Percentiles rank a stretch among this genome's conserved stretches.
Evolutionary conservation across 2,329 filamentous ascomycete species (phyloP).

Genomic region (Cytospora chrysosperma): DNA sequence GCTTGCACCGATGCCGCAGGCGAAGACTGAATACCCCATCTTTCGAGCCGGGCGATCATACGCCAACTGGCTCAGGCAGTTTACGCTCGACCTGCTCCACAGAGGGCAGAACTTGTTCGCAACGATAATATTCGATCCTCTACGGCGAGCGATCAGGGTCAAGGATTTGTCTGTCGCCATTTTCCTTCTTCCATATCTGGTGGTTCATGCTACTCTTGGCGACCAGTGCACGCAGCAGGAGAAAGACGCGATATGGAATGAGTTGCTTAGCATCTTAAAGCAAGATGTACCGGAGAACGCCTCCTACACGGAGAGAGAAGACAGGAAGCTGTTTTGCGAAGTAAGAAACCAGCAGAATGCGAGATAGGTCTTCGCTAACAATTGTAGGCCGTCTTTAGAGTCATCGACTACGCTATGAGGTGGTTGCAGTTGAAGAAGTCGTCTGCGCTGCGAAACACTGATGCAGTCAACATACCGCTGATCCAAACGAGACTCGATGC

Average conservation of each 20-base stretch:
- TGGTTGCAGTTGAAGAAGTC: slow-evolving; percentile 80
- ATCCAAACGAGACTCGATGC: slow-evolving; percentile 53
- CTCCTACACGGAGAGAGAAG: slow-evolving; percentile 64
- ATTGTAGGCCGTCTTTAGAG: slow-evolving; percentile 75
- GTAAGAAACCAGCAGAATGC: slow-evolving; percentile 45
- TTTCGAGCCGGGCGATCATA: slow-evolving; percentile 70
- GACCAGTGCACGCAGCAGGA: slow-evolving; percentile 60
- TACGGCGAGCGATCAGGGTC: slow-evolving; percentile 78
- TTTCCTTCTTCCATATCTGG: slow-evolving; percentile 85
- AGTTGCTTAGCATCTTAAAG: slow-evolving; percentile 73
- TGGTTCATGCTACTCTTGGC: slow-evolving; percentile 78
- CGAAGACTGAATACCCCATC: slow-evolving; percentile 70
- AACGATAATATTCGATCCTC: slow-evolving; percentile 73
- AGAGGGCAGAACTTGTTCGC: slow-evolving; percentile 74
- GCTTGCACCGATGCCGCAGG: slow-evolving; percentile 60
- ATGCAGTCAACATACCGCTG: slow-evolving; percentile 49
- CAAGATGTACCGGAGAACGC: slow-evolving; percentile 53
- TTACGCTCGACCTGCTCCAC: slow-evolving; percentile 79
- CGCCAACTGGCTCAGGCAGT: slow-evolving; percentile 74
- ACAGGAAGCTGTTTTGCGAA: slow-evolving; percentile 83
- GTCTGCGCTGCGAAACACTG: slow-evolving; percentile 35
- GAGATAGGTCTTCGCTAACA: slow-evolving; percentile 25
- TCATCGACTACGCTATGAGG: slow-evolving; percentile 86
- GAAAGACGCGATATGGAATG: slow-evolving; percentile 63
- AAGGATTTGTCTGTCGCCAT: slow-evolving; percentile 84